phyloP scores from a whole-genome alignment of 2,329 filamentous ascomycete species.

The Boeremia exigua region DNA sequence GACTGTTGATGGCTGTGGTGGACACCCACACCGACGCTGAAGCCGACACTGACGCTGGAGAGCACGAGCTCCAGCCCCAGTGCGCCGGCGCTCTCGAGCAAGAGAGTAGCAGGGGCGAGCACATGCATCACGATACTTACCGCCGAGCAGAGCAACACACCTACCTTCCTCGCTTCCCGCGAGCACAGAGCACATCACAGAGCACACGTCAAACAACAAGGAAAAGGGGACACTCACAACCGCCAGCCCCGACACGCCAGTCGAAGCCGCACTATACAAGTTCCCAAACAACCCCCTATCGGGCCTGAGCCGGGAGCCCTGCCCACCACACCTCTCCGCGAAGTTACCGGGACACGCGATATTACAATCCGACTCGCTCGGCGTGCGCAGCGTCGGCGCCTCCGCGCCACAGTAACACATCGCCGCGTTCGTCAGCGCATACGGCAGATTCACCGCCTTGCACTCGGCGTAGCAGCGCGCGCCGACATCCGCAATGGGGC shows the following conservation, averaged over 20 bases:
- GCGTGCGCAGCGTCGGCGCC: not conserved
- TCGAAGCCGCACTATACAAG: not conserved
- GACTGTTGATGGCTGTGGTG: too few species aligned
- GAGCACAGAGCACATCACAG: not conserved
- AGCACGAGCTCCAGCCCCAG: too few species aligned
- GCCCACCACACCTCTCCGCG: not conserved
- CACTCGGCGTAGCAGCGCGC: not conserved
- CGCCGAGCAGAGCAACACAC: not conserved
- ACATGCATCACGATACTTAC: too few species aligned
- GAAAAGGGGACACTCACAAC: not conserved
- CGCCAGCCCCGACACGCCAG: not conserved
- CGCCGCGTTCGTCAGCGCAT: not conserved
- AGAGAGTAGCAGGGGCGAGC: too few species aligned
- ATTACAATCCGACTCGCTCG: not conserved
- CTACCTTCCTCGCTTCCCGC: not conserved
- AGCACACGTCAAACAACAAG: not conserved
- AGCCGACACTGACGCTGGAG: too few species aligned
- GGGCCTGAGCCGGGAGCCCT: not conserved
- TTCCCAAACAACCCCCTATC: not conserved
- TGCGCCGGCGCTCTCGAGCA: too few species aligned
- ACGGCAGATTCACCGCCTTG: not conserved
- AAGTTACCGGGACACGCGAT: not conserved
- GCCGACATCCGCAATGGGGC: not conserved
- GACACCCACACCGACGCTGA: too few species aligned
- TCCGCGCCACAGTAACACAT: constrained; percentile 2